Evolutionary conservation across 257 asterid genomes (phyloP), one percentile per base, ranked within the genome.

Genomic region (Linderniella brevidens): DNA sequence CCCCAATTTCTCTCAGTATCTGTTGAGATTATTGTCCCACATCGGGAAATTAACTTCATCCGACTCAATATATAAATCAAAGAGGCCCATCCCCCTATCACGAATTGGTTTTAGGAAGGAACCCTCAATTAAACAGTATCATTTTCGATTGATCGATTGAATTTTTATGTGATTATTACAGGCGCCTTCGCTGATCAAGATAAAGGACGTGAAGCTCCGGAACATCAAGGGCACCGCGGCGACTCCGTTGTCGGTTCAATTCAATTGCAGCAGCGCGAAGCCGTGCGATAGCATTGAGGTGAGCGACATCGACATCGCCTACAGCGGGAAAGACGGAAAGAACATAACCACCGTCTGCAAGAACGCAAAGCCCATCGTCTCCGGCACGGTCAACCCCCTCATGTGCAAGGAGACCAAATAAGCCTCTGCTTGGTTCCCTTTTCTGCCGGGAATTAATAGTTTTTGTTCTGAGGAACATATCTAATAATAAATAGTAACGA

Each of bases 271-370:
- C 64, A 47, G 59, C 0, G 9, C 37, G 0, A 46, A 52, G 12
- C 90, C 86, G 0, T 77, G 93, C 41, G 50, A 68, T 16, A 47
- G 39, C n/a, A 69, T 75, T 13, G 57, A 56, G 46, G 9, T 81
- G 10, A 67, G 74, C 4, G 48, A 78, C 25, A 19, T 77, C 16
- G 67, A 77, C 57, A 41, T 81, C n/a, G 10, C 4, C 11, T 75
- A 59, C 53, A 48, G 0, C 0, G 82, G 82, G 14, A 53, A 17
- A 4, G 55, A n/a, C 1, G 79, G 72, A 11, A n/a, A 37, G 5
- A 25, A 25, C 32, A 18, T 58, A 25, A 58, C 59, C 38, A 58
- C 75, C 36, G 49, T 35, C 15, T 77, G 88, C 47, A 4, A 38
- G 18, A 74, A 77, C 25, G 60, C 72, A 35, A 57, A 70, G 47